Evolutionary conservation across 176 grass and related monocot species (phyloP), one percentile per base, ranked within the genome.

Genomic region (Lolium multiflorum): DNA sequence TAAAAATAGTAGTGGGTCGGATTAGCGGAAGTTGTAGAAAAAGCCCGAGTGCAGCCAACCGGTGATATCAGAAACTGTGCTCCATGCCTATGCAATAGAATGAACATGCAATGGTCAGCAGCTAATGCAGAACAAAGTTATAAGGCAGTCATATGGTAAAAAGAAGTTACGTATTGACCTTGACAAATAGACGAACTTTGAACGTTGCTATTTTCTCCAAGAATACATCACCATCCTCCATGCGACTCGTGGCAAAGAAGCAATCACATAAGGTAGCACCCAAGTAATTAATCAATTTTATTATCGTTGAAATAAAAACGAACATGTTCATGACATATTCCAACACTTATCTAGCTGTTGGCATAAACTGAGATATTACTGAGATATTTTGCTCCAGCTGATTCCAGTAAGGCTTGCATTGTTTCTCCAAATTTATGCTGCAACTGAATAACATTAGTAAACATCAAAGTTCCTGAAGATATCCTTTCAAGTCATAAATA

Each of bases 341-440:
- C 39, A 41, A 6, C 39, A 41, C 6, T 41, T 41, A 41, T 3
- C 39, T 41, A 6, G 39, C 39, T 41, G 3, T 41, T 6, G 6
- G 39, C 3, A 41, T 6, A 41, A 41, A 41, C 2, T 3, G 2
- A 1, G 0, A 2, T 3, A 3, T 2, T 41, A 41, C 39, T 41
- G 6, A 41, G 39, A 41, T 41, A 41, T 41, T 41, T 41, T 41
- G 39, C 39, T 41, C 39, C 39, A 41, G 39, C 39, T 41, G 3
- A 41, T 41, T 41, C 39, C 39, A 41, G 39, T 41, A 41, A 41
- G 3, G 39, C 88, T 79, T 71, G 86, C 51, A 98, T 83, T 74
- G 91, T 94, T 15, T 89, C 94, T 48, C 88, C 91, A 92, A 98
- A 98, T 90, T 92, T 91, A 94, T 98, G 94, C 94, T 98, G 86